Base-by-base conservation (phyloP, 257 asterid species). In the Solanum pinnatisectum region DNA sequence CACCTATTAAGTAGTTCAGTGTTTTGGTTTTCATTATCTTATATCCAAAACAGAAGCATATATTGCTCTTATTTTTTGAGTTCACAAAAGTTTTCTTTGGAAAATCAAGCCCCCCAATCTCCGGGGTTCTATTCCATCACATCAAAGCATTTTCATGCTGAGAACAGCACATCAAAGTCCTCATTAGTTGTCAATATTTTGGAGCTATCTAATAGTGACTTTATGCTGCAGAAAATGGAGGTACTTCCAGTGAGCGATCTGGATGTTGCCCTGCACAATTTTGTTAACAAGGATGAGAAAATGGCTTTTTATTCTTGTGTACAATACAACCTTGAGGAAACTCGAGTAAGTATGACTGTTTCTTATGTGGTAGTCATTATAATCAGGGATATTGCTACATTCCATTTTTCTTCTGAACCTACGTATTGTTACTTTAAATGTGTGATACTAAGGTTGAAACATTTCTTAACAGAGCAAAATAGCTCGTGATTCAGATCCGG, bases 231-330 rank as follows among this genome's bases (percentile, higher is more conserved):
- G 98, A 96, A 95, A 91, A 97, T 97, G 98, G 98, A 96, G 95
- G 93, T 97, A 88, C 98, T 97, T 88, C 98, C 99, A 1, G 99
- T 97, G 89, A 91, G 94, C 89, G 99, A 97, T 91, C 90, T 97
- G 95, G 99, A 95, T 92, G 94, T 93, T 90, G 99, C 99, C 59
- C 92, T 97, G 72, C 98, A 97, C 92, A 93, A 92, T 92, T 97
- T 96, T 90, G 98, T 97, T 86, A 96, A 93, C 92, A 97, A 97
- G 94, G 99, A 96, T 90, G 99, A 97, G 92, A 97, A 95, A 89
- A 90, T 92, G 96, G 99, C 99, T 32, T 97, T 97, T 90, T 92
- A 94, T 90, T 90, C 99, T 90, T 97, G 99, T 90, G 90, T 96
- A 91, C 95, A 94, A 87, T 92, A 96, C 94, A 97, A 96, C 92